A percentile compares a stretch with the other conserved stretches of the same genome.
Conservation (phyloP, 495 filamentous ascomycete species). For the Barbatosphaeria neglecta region DNA sequence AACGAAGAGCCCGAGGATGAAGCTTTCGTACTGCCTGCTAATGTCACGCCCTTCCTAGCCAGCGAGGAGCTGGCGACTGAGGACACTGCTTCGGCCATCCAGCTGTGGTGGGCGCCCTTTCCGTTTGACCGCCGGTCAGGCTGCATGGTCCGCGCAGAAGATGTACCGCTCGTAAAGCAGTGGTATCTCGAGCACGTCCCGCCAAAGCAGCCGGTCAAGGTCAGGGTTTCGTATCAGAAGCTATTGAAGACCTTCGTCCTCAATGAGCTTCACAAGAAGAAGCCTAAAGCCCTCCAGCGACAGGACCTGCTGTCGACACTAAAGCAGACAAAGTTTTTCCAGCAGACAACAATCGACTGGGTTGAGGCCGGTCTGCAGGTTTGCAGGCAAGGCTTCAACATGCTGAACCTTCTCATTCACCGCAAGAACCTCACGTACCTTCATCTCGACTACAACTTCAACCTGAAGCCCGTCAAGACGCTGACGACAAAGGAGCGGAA, state of each 20-base stretch:
- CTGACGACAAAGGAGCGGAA: slow-evolving; percentile 98
- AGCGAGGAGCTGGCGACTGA: slow-evolving; percentile 83
- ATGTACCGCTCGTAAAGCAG: slow-evolving; percentile 95
- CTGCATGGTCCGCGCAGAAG: slow-evolving; percentile 92
- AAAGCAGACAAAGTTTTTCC: slow-evolving; percentile 97
- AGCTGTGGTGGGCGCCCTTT: slow-evolving; percentile 96
- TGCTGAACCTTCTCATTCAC: slow-evolving; percentile 96
- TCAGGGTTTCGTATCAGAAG: slow-evolving; percentile 99
- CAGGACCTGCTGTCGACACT: slow-evolving; percentile 82
- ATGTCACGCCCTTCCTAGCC: slow-evolving; percentile 76
- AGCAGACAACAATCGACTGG: slow-evolving; percentile 99
- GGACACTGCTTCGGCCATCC: slow-evolving; percentile 86
- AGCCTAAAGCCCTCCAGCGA: slow-evolving; percentile 88
- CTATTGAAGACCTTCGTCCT: slow-evolving; percentile 92
- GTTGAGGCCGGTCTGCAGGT: slow-evolving; percentile 98
- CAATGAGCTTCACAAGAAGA: slow-evolving; percentile 91
- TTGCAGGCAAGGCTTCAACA: slow-evolving; percentile 97
- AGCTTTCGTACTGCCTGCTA: slow-evolving; percentile 70
- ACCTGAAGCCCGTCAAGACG: slow-evolving; percentile 97
- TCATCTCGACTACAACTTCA: slow-evolving; percentile 99
- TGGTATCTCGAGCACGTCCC: slow-evolving; percentile 96
- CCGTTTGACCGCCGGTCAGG: slow-evolving; percentile 96
- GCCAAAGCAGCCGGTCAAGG: slow-evolving; percentile 84
- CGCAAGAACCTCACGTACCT: slow-evolving; percentile 98
- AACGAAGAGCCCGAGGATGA: slow-evolving; percentile 67